Percentiles rank a stretch among this genome's conserved stretches.
Evolutionary conservation across 371 early-diverging fungal genomes (phyloP).

Genomic region (Rhizopus sp.): DNA sequence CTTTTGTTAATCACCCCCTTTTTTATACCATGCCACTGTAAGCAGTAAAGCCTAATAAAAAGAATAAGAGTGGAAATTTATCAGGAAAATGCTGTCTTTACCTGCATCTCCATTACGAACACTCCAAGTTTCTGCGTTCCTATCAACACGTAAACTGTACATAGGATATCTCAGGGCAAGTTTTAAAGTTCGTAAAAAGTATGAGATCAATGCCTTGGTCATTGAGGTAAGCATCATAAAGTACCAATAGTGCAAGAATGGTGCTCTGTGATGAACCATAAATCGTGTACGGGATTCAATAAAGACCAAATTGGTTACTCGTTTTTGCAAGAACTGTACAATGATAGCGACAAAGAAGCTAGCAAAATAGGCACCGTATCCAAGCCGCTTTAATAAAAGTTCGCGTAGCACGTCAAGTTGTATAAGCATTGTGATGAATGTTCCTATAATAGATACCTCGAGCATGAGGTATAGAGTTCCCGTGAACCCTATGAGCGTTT

Average conservation of each 20-base stretch:
- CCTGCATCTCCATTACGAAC: conserved; percentile 57
- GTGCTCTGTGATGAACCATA: conserved; percentile 38
- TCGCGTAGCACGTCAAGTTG: conserved; percentile 40
- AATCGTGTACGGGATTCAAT: conserved; percentile 34
- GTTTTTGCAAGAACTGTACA: conserved; percentile 47
- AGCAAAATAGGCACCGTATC: conserved; percentile 47
- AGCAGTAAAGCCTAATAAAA: conserved; percentile 36
- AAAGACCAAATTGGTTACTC: conserved; percentile 43
- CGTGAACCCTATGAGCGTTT: conserved; percentile 35
- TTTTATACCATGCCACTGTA: conserved; percentile 52
- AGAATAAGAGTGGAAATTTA: not conserved
- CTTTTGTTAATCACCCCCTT: not conserved
- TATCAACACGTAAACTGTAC: conserved; percentile 48
- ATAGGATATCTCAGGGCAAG: conserved; percentile 42
- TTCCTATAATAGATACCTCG: conserved; percentile 39
- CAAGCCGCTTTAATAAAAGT: conserved; percentile 27
- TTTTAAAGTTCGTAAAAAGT: conserved; percentile 45
- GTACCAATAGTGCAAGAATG: conserved; percentile 51
- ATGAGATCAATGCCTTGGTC: conserved; percentile 54
- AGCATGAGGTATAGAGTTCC: conserved; percentile 51
- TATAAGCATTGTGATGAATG: conserved; percentile 31
- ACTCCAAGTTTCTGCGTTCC: conserved; percentile 57
- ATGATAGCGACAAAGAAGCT: conserved; percentile 49
- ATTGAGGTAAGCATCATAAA: conserved; percentile 57
- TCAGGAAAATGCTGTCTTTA: not conserved